Conservation (phyloP, 2,329 filamentous ascomycete genomes). For the Pseudopithomyces chartarum region DNA sequence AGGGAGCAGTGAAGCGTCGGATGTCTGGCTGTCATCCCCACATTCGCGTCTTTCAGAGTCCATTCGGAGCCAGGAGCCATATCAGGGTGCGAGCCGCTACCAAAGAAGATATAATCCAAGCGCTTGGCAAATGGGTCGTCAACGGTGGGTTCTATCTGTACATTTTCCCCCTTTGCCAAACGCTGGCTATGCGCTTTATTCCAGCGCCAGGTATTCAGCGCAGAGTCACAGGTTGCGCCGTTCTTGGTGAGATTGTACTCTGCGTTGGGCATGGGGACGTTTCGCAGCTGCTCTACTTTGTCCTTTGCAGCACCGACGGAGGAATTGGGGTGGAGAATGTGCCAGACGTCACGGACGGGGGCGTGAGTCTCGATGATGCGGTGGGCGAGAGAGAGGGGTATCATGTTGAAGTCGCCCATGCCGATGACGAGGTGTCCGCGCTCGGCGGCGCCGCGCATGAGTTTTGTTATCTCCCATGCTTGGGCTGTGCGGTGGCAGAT, state of each 20-base stretch:
- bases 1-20: constrained; percentile 81
- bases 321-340: constrained; percentile 79
- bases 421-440: constrained; percentile 83
- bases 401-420: constrained; percentile 95
- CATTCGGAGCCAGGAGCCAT: constrained; percentile 56
- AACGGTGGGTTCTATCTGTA: constrained; percentile 67
- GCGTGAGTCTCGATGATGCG: constrained; percentile 78
- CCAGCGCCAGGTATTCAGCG: constrained; percentile 95
- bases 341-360: constrained; percentile 83
- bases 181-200: constrained; percentile 70
- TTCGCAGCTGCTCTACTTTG: constrained; percentile 67
- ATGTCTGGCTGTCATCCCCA: constrained; percentile 83
- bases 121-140: constrained; percentile 79
- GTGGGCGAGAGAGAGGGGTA: constrained; percentile 84
- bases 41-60: constrained; percentile 71
- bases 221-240: constrained; percentile 84
- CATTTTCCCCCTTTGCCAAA: constrained; percentile 68
- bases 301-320: constrained; percentile 76
- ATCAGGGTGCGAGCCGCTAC: constrained; percentile 32
- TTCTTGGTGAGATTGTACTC: constrained; percentile 79
- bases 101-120: constrained; percentile 91
- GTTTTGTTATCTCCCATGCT: constrained; percentile 91
- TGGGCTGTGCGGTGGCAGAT: constrained; percentile 88
- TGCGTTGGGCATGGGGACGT: constrained; percentile 72
- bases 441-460: constrained; percentile 80